phyloP scores from a whole-genome alignment of 495 filamentous ascomycete genomes.

The Corynascus novoguineensis region DNA sequence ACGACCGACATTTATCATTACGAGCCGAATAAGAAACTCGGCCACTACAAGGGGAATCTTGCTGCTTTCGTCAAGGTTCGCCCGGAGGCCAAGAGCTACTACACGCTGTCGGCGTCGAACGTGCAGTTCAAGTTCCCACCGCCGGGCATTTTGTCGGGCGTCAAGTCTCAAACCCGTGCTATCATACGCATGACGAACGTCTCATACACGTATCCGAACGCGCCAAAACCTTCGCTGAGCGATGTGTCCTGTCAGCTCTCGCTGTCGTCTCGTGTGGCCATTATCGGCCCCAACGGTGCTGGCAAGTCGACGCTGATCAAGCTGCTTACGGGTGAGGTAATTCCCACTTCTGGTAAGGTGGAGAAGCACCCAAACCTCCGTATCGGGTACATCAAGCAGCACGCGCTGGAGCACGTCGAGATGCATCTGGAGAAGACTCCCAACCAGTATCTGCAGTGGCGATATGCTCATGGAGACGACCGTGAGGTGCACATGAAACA shows the following conservation, averaged over 20 bases:
- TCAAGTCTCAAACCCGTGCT: conserved; percentile 87
- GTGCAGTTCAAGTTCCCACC: conserved; percentile 97
- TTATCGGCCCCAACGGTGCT: conserved; percentile 96
- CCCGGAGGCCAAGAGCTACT: conserved; percentile 98
- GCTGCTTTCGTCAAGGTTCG: conserved; percentile 84
- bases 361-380: conserved; percentile 98
- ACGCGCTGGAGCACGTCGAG: conserved; percentile 97
- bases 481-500: conserved; percentile 97
- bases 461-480: conserved; percentile 94
- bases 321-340: conserved; percentile 89
- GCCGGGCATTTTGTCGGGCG: conserved; percentile 87
- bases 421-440: conserved; percentile 99
- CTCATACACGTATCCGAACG: conserved; percentile 83
- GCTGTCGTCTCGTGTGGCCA: conserved; percentile 87
- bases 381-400: conserved; percentile 99
- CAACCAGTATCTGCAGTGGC: conserved; percentile 98
- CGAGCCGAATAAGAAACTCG: conserved; percentile 88
- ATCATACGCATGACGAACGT: conserved; percentile 93
- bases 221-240: conserved; percentile 76
- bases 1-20: conserved; percentile 99
- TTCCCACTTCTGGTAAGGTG: conserved; percentile 81
- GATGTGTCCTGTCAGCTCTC: conserved; percentile 82
- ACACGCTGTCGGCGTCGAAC: conserved; percentile 84
- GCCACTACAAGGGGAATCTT: conserved; percentile 91
- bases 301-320: conserved; percentile 99